Evolutionary conservation across 768 basidiomycete species (phyloP).

Genomic region (Boletus sensibilis): DNA sequence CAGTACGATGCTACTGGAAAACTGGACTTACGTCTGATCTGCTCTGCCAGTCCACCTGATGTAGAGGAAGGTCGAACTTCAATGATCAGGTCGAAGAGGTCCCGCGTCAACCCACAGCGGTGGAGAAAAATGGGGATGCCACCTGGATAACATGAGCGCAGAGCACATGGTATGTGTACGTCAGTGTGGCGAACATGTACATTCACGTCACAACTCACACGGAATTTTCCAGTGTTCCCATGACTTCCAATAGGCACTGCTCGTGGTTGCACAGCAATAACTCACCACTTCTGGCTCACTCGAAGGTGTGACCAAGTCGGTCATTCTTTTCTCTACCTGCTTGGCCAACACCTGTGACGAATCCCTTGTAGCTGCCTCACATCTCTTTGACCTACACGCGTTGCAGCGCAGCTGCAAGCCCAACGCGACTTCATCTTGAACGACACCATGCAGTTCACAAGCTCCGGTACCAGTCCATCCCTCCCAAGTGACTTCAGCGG

Average conservation of each 20-base stretch:
- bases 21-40: background rate
- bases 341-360: background rate
- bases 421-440: background rate
- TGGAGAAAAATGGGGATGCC: background rate
- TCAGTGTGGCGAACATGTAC: background rate
- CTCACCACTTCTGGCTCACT: no score
- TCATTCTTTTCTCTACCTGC: background rate
- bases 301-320: background rate
- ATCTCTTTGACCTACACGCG: background rate
- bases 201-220: background rate
- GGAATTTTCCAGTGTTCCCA: background rate
- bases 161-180: no score
- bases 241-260: background rate
- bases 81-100: background rate
- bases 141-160: background rate
- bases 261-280: background rate
- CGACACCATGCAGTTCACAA: background rate
- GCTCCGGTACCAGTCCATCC: background rate
- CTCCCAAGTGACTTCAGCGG: background rate
- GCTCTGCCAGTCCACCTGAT: background rate
- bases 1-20: background rate
- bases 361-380: accelerated
- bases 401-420: background rate
- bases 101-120: background rate
- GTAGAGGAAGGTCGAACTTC: background rate